Percentiles rank a stretch among this genome's conserved stretches.
These are phyloP conservation scores for Xylaria sp. DNA, from an alignment of 2,329 filamentous ascomycete genomes.

Conservation along the genomic window DNA sequence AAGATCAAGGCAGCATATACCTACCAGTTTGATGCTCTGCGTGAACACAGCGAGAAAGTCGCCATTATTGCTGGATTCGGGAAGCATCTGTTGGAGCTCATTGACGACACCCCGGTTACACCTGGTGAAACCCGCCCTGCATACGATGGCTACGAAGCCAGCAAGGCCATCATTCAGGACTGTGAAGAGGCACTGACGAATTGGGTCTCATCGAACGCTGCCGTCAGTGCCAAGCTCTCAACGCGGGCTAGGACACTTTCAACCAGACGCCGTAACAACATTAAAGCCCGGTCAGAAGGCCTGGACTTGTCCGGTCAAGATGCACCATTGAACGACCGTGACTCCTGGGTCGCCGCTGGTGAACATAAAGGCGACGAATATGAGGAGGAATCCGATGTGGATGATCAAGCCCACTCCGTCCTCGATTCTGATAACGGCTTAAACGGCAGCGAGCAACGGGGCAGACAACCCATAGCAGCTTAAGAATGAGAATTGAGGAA, in stretches of 20 bases:
- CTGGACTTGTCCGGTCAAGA: slow-evolving; percentile 86
- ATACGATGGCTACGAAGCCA: slow-evolving; percentile 97
- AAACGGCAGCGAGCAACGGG: slow-evolving; percentile 57
- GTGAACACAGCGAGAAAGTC: slow-evolving; percentile 97
- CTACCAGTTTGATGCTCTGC: slow-evolving; percentile 97
- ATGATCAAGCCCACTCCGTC: slow-evolving; percentile 61
- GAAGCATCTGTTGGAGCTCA: slow-evolving; percentile 95
- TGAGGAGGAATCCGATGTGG: slow-evolving; percentile 69
- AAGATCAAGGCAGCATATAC: slow-evolving; percentile 98
- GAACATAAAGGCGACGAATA: slow-evolving; percentile 63
- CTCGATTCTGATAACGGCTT: slow-evolving; percentile 59
- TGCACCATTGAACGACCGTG: slow-evolving; percentile 74
- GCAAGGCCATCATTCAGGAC: slow-evolving; percentile 98
- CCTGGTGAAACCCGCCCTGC: slow-evolving; percentile 94
- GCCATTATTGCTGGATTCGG: slow-evolving; percentile 97
- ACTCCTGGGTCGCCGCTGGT: slow-evolving; percentile 83
- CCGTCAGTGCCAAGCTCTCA: slow-evolving; percentile 85
- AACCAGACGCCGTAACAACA: slow-evolving; percentile 78
- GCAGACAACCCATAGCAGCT: slow-evolving; percentile 30
- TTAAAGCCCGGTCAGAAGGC: slow-evolving; percentile 69
- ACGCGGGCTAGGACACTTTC: slow-evolving; percentile 86
- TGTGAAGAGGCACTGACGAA: slow-evolving; percentile 97
- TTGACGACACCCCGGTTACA: slow-evolving; percentile 96
- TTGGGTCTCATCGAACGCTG: slow-evolving; percentile 91
- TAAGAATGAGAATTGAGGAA: background rate